Percentiles rank a stretch among this genome's conserved stretches.
Conservation (phyloP, 805 yeast species). For the Kregervanrija fluxuum region DNA sequence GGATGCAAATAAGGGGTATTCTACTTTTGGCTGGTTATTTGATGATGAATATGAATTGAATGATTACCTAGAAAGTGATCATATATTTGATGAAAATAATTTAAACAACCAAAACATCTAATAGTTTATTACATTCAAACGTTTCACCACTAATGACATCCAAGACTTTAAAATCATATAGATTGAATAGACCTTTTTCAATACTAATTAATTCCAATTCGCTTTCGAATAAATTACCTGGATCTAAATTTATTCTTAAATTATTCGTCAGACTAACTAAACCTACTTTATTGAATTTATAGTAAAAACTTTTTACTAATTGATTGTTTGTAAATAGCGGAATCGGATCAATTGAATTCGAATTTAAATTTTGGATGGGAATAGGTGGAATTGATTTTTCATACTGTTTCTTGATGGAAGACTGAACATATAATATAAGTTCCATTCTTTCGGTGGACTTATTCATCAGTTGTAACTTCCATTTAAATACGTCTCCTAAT, state of each 20-base stretch:
- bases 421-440: conserved; percentile 42
- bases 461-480: conserved; percentile 65
- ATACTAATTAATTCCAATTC: conserved; percentile 54
- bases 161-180: conserved; percentile 58
- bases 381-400: conserved; percentile 31
- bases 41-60: conserved; percentile 20
- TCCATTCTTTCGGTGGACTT: conserved; percentile 43
- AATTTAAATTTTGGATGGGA: conserved; percentile 22
- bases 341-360: conserved; percentile 17
- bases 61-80: conserved; percentile 11
- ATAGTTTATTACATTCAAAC: conserved; percentile 59
- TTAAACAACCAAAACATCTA: conserved; percentile 56
- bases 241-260: conserved; percentile 50
- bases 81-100: conserved; percentile 2
- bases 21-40: conserved; percentile 24
- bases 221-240: conserved; percentile 57
- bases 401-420: conserved; percentile 27
- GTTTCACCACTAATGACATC: conserved; percentile 61
- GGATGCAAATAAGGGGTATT: conserved; percentile 16
- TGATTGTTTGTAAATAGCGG: conserved; percentile 25
- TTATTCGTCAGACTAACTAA: conserved; percentile 60
- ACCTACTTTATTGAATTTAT: conserved; percentile 43
- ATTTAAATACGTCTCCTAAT: conserved; percentile 52
- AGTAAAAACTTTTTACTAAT: conserved; percentile 22
- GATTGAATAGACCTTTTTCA: conserved; percentile 54